A percentile compares a stretch with the other conserved stretches of the same genome.
These are phyloP conservation scores for Ceratocystis variospora DNA, from an alignment of 2,329 filamentous ascomycete species.

Conservation along the genomic window DNA sequence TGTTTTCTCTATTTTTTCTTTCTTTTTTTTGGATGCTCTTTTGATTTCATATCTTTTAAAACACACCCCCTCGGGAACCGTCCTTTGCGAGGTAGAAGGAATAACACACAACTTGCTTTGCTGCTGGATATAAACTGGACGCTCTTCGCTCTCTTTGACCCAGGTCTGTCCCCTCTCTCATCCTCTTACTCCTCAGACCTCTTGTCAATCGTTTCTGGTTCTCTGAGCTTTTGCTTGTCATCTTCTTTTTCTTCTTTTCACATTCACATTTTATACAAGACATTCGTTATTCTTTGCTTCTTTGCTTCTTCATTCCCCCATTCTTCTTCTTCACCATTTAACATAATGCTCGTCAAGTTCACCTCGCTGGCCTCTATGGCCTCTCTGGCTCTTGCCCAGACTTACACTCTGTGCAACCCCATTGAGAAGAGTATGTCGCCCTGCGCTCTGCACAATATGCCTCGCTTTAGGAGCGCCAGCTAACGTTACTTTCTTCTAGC, in stretches of 20 bases:
- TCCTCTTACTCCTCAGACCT: background rate
- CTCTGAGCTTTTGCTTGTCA: background rate
- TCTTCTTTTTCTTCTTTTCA: background rate
- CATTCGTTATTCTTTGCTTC: conserved; percentile 3
- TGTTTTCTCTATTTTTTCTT: background rate
- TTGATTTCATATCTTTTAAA: background rate
- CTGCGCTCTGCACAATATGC: accelerated
- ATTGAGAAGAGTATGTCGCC: conserved; percentile 34
- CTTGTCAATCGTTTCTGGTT: conserved; percentile 7
- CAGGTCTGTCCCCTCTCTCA: background rate
- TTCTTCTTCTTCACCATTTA: background rate
- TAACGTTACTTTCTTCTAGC: conserved; percentile 25
- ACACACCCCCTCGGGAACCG: background rate
- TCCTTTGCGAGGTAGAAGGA: too few relatives aligned
- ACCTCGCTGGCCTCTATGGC: conserved; percentile 35
- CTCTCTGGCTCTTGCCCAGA: conserved; percentile 41
- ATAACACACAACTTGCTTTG: background rate
- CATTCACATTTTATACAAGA: background rate
- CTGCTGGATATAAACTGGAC: conserved; percentile 2
- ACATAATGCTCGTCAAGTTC: conserved; percentile 28
- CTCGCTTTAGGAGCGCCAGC: background rate
- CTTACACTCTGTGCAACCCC: conserved; percentile 42
- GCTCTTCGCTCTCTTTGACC: background rate
- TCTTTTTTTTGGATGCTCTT: background rate
- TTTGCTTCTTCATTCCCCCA: conserved; percentile 2